Evolutionary conservation across 2,329 filamentous ascomycete species (phyloP).

Genomic region (Coniella vitis): DNA sequence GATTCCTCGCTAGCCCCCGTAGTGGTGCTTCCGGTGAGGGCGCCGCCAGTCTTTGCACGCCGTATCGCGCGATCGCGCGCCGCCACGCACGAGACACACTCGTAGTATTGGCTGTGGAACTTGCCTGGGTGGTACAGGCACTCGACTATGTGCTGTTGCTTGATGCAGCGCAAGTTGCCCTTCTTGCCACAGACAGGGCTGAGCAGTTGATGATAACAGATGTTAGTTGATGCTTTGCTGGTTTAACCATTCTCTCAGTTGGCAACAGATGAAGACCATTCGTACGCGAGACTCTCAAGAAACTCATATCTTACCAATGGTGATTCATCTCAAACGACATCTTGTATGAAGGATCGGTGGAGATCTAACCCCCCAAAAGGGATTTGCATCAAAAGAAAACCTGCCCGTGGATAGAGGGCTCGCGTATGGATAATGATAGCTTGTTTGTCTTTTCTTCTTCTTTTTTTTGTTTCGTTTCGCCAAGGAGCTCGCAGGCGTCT

Average conservation of each 20-base stretch:
- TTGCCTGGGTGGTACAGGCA: constrained; percentile 6
- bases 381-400: no score
- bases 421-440: no score
- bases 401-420: no score
- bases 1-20: background rate
- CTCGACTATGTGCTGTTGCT: constrained; percentile 8
- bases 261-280: no score
- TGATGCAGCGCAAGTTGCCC: constrained; percentile 11
- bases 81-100: constrained; percentile 5
- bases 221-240: background rate
- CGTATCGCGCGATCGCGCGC: background rate
- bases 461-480: background rate
- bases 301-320: constrained; percentile 1
- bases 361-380: no score
- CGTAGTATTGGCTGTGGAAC: background rate
- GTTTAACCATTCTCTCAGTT: no score
- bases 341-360: background rate
- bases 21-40: no score
- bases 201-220: background rate
- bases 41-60: no score
- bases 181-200: constrained; percentile 12
- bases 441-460: background rate
- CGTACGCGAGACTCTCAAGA: no score
- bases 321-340: constrained; percentile 2
- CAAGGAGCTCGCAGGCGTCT: no score